A percentile compares a stretch with the other conserved stretches of the same genome.
These are phyloP conservation scores for Cladosporium cucumerinum DNA, from an alignment of 2,329 filamentous ascomycete genomes.

Conservation along the genomic window DNA sequence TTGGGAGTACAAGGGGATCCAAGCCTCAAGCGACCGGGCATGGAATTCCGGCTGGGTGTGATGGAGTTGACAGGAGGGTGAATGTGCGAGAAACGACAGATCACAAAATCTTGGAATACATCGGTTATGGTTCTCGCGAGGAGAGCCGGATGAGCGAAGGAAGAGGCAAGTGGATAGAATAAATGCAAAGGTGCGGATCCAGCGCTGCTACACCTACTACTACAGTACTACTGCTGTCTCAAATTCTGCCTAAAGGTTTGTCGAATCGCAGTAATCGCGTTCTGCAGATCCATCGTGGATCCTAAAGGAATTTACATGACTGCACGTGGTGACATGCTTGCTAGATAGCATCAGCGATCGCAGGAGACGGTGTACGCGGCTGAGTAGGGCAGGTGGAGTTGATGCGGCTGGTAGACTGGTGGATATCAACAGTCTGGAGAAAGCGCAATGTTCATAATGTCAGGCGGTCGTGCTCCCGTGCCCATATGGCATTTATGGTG, in stretches of 20 bases:
- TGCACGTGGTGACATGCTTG: not conserved
- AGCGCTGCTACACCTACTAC: not conserved
- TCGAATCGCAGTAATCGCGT: not conserved
- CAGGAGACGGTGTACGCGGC: not conserved
- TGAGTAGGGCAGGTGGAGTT: not conserved
- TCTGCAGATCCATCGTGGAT: not conserved
- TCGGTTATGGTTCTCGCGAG: not conserved
- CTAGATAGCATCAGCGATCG: not conserved
- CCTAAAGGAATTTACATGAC: not conserved
- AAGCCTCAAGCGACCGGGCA: not conserved
- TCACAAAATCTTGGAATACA: not conserved
- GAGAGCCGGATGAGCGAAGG: not conserved
- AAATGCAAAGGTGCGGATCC: not conserved
- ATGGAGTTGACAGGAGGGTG: not conserved
- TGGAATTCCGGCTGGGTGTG: not conserved
- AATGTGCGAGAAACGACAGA: not conserved
- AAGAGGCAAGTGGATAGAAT: not conserved
- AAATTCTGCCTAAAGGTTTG: not conserved
- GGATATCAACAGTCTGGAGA: not conserved
- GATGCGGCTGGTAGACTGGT: not conserved
- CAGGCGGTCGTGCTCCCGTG: not conserved
- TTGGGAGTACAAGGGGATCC: not conserved
- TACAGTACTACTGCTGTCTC: not conserved
- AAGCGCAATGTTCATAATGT: not conserved
- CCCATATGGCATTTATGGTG: not conserved